Evolutionary conservation across 139 green algal species (phyloP).

Genomic region (Volvox africanus): DNA sequence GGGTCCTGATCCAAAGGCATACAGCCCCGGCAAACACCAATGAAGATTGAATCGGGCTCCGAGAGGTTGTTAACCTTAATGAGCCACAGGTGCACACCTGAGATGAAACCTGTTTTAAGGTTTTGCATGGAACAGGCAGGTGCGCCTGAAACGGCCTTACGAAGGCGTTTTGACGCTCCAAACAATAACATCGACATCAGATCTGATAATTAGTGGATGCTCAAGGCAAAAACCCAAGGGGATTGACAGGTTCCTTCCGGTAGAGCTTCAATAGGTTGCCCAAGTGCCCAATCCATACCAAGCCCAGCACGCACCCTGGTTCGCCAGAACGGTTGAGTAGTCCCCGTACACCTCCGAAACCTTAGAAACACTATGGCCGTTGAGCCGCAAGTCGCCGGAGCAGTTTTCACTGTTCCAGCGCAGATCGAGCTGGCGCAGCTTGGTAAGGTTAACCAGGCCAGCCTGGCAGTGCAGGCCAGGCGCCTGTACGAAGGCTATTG

Average conservation of each 20-base stretch:
- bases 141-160: too few species aligned
- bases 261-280: too few species aligned
- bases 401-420: slow-evolving; percentile 67
- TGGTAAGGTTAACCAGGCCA: slow-evolving; percentile 76
- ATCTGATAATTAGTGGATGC: too few species aligned
- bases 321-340: slow-evolving; percentile 73
- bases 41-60: slow-evolving; percentile 77
- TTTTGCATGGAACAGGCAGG: too few species aligned
- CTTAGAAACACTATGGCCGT: slow-evolving; percentile 62
- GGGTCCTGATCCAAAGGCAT: slow-evolving; percentile 77
- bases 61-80: slow-evolving; percentile 74
- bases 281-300: too few species aligned
- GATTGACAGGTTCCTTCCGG: too few species aligned
- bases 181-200: too few species aligned
- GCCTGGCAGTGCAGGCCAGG: slow-evolving; percentile 46
- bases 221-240: too few species aligned
- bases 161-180: too few species aligned
- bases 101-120: slow-evolving; percentile 64
- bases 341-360: slow-evolving; percentile 75
- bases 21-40: slow-evolving; percentile 72
- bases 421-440: slow-evolving; percentile 74
- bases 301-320: slow-evolving; percentile 47
- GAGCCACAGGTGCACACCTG: slow-evolving; percentile 75
- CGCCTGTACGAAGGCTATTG: slow-evolving; percentile 64
- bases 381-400: slow-evolving; percentile 68